Evolutionary conservation across 257 asterid species (phyloP).

Genomic region (Primulina eburnea): DNA sequence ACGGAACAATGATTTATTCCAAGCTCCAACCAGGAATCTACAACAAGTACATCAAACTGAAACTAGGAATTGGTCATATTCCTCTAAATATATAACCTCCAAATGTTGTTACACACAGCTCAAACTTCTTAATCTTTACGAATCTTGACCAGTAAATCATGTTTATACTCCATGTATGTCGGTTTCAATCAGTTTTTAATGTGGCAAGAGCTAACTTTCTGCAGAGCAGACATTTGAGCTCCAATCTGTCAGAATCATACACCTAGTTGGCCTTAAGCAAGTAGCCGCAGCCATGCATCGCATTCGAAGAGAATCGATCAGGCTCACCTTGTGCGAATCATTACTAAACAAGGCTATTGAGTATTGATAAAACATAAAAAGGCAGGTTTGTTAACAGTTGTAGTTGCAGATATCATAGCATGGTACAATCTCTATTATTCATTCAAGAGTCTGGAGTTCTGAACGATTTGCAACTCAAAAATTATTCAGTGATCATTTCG

Average conservation of each 20-base stretch:
- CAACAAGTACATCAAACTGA: too few species aligned
- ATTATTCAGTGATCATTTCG: not conserved
- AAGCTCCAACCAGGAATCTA: too few species aligned
- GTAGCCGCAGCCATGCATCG: not conserved
- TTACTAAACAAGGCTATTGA: too few species aligned
- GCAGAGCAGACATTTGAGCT: slow-evolving; percentile 1
- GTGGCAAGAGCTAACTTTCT: not conserved
- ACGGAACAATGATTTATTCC: too few species aligned
- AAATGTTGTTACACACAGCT: not conserved
- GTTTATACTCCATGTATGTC: not conserved
- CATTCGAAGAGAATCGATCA: not conserved
- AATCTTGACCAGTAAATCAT: slow-evolving; percentile 15
- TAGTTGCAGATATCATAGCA: not conserved
- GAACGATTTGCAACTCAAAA: not conserved
- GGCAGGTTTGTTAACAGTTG: not conserved
- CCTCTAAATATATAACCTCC: too few species aligned
- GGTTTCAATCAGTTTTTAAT: too few species aligned
- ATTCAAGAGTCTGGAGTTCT: not conserved
- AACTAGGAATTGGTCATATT: too few species aligned
- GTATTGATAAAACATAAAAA: too few species aligned
- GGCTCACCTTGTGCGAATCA: not conserved
- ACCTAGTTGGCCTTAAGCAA: not conserved
- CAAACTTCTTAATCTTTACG: not conserved
- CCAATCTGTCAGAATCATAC: not conserved
- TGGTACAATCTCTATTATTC: not conserved